phyloP scores from a whole-genome alignment of 192 early-diverging fungal genomes.

The Coemansia sp. region DNA sequence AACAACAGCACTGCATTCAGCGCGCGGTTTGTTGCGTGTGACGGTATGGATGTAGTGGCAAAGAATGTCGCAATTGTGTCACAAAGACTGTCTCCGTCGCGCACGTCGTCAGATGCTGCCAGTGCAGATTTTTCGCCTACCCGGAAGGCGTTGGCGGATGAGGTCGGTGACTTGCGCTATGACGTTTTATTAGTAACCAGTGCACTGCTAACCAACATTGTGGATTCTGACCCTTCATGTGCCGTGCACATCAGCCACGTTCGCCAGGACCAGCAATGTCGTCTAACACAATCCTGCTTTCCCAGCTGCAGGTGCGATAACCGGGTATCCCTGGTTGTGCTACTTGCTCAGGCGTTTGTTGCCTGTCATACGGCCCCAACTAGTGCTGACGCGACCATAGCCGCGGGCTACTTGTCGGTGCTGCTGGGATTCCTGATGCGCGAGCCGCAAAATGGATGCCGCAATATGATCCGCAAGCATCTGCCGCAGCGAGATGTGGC shows the following conservation, averaged over 20 bases:
- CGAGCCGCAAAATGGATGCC: constrained; percentile 9
- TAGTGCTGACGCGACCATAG: constrained; percentile 32
- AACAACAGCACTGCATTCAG: constrained; percentile 45
- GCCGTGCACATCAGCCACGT: constrained; percentile 32
- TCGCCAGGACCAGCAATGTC: constrained; percentile 34
- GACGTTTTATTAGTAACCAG: constrained; percentile 45
- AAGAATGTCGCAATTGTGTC: constrained; percentile 44
- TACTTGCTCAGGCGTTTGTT: constrained; percentile 36
- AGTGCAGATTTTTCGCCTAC: constrained; percentile 10
- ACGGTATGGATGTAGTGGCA: constrained; percentile 36
- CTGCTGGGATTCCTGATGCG: constrained; percentile 44
- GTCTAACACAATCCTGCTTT: constrained; percentile 24
- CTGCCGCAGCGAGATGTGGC: constrained; percentile 24
- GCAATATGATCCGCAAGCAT: constrained; percentile 15
- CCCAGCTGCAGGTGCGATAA: constrained; percentile 29
- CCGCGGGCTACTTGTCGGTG: constrained; percentile 47
- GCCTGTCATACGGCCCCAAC: constrained; percentile 15
- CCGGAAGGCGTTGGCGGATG: constrained; percentile 17
- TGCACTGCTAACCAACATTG: constrained; percentile 44
- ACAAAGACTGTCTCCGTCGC: constrained; percentile 10
- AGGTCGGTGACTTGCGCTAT: constrained; percentile 33
- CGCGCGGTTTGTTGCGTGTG: constrained; percentile 30
- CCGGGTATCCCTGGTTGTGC: constrained; percentile 21
- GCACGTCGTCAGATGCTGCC: background rate
- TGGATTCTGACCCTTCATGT: constrained; percentile 45